Evolutionary conservation across 352 stramenopile genomes (phyloP), one percentile per base, ranked within the genome.

Genomic region (Globisporangium recalcitrans): DNA sequence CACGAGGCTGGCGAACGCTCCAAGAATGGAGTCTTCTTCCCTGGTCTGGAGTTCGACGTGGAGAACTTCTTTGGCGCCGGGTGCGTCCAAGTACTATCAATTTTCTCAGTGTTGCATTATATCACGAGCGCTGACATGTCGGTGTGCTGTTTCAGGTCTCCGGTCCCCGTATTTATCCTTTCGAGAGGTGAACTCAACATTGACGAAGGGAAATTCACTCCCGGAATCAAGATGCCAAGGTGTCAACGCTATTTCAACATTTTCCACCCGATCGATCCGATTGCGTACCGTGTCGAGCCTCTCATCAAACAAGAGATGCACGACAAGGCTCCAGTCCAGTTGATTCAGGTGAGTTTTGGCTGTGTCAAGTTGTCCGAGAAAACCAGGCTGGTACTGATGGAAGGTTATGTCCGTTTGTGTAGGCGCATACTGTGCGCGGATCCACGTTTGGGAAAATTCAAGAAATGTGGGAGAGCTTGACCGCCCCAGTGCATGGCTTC

Each of bases 231-330:
- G 51, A 89, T 90, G 60, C 86, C 86, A 3, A 79, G 77, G 21
- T 94, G 85, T 47, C 73, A 76, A 31, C 83, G 88, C 19, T 93
- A 97, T 64, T 96, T 90, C 55, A 97, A 97, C 70, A 82, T 97
- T 34, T 96, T 96, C 60, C 91, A 97, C 67, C 87, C 88, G 14
- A 96, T 96, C 46, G 91, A 97, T 60, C 90, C 91, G 3, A 91
- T 97, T 58, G 90, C 90, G 16, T 97, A 97, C 58, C 84, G 90
- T 22, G 77, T 97, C 27, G 91, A 97, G 62, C 91, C 91, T 26
- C 68, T 97, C 34, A 91, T 97, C 34, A 83, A 88, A 56, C 78
- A 90, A 71, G 87, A 93, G 60, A 94, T 93, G 85, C 82, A 91
- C 60, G 82, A 94, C 67, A 94, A 91, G 55, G 72, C 85, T 21